phyloP scores from a whole-genome alignment of 2,329 filamentous ascomycete species.

The Diaporthe humulicola region DNA sequence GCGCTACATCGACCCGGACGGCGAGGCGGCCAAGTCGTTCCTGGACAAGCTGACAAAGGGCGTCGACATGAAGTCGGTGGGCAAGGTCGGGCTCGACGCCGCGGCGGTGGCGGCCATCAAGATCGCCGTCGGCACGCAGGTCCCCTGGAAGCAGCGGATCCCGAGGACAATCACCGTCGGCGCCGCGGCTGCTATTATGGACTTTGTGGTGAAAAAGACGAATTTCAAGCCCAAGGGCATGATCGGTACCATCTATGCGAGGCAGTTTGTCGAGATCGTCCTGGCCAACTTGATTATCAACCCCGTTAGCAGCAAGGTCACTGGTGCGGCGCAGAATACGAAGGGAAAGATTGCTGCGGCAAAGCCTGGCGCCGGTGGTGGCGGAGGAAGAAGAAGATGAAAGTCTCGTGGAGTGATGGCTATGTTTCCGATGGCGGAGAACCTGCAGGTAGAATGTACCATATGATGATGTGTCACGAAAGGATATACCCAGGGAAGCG shows the following conservation, averaged over 20 bases:
- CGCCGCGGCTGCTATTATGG: constrained; percentile 35
- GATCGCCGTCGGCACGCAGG: constrained; percentile 37
- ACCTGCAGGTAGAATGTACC: not conserved
- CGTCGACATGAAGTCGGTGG: constrained; percentile 35
- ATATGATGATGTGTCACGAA: constrained; percentile 1
- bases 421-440: not conserved
- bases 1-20: constrained; percentile 30
- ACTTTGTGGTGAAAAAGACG: constrained; percentile 37
- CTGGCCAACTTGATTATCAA: constrained; percentile 38
- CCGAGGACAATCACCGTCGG: constrained; percentile 35
- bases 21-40: constrained; percentile 34
- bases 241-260: constrained; percentile 36
- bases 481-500: constrained; percentile 9
- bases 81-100: constrained; percentile 37
- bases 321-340: constrained; percentile 3
- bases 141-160: constrained; percentile 39
- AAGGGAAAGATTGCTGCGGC: not conserved
- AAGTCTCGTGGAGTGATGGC: not conserved
- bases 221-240: constrained; percentile 36
- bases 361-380: not conserved
- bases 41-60: constrained; percentile 33
- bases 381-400: not conserved
- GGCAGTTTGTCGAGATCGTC: constrained; percentile 37
- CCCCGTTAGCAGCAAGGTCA: constrained; percentile 34
- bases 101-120: constrained; percentile 39